A percentile compares a stretch with the other conserved stretches of the same genome.
These are phyloP conservation scores for Effrenium voratum DNA, from an alignment of 73 alveolate genomes.

Conservation along the genomic window DNA sequence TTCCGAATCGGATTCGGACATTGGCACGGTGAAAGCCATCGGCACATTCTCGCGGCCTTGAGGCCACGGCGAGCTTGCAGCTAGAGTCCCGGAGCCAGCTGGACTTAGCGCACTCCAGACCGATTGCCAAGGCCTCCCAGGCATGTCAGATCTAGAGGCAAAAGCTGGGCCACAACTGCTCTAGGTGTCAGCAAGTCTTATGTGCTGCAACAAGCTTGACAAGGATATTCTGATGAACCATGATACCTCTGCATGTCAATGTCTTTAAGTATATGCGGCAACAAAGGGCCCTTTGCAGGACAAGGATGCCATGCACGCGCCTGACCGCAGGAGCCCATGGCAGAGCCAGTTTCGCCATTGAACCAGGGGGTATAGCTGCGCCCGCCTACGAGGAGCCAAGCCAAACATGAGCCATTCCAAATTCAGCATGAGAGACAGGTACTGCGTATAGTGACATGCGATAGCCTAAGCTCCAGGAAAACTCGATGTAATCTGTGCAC, in stretches of 20 bases:
- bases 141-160: too few species aligned
- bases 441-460: too few species aligned
- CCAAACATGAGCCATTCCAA: neutral
- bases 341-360: conserved; percentile 39
- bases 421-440: neutral
- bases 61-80: neutral
- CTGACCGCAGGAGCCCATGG: conserved; percentile 70
- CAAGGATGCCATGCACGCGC: neutral
- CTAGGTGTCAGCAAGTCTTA: too few species aligned
- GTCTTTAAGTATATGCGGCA: too few species aligned
- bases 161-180: too few species aligned
- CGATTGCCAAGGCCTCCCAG: conserved; percentile 4
- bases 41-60: neutral
- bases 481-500: too few species aligned
- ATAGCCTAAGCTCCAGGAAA: too few species aligned
- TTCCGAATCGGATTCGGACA: neutral
- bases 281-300: too few species aligned
- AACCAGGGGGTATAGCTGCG: conserved; percentile 59
- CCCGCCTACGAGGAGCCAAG: neutral
- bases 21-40: neutral
- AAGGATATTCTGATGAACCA: too few species aligned
- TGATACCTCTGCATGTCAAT: too few species aligned
- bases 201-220: too few species aligned
- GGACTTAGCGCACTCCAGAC: neutral
- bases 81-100: neutral